Conservation (phyloP, 1,284 basidiomycete species). For the Malassezia cuniculi region DNA sequence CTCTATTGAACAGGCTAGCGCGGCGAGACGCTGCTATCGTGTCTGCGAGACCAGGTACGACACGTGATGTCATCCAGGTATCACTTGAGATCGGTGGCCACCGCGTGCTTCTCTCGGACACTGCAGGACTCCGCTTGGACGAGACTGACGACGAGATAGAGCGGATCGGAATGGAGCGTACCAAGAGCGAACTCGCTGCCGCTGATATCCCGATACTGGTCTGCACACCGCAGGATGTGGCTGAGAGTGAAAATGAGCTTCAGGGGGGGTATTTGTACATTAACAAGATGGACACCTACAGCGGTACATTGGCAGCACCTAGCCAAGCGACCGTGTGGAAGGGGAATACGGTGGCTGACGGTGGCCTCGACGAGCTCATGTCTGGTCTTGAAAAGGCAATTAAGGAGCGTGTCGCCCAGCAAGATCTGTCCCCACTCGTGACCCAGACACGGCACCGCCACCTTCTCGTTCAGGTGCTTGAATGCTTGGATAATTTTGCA, state of each 20-base stretch:
- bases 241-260: slow-evolving; percentile 46
- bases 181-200: slow-evolving; percentile 53
- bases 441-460: slow-evolving; percentile 65
- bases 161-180: slow-evolving; percentile 65
- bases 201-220: slow-evolving; percentile 67
- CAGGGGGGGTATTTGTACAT: slow-evolving; percentile 47
- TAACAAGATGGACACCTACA: slow-evolving; percentile 60
- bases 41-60: slow-evolving; percentile 70
- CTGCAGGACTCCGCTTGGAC: slow-evolving; percentile 65
- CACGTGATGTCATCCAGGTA: slow-evolving; percentile 68
- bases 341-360: slow-evolving; percentile 55
- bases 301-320: no score
- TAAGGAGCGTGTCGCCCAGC: no score
- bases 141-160: slow-evolving; percentile 56
- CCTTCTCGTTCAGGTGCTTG: slow-evolving; percentile 58
- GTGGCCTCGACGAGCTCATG: slow-evolving; percentile 52
- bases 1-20: slow-evolving; percentile 65
- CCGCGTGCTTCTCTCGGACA: slow-evolving; percentile 66
- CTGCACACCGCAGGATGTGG: slow-evolving; percentile 55
- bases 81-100: slow-evolving; percentile 68
- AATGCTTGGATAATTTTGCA: slow-evolving; percentile 56
- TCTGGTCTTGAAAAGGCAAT: no score
- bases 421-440: slow-evolving; percentile 61
- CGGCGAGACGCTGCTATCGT: slow-evolving; percentile 77
- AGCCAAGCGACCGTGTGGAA: slow-evolving; percentile 51